Evolutionary conservation across 2,329 filamentous ascomycete genomes (phyloP).

Genomic region (Cephalotrichum gorgonifer): DNA sequence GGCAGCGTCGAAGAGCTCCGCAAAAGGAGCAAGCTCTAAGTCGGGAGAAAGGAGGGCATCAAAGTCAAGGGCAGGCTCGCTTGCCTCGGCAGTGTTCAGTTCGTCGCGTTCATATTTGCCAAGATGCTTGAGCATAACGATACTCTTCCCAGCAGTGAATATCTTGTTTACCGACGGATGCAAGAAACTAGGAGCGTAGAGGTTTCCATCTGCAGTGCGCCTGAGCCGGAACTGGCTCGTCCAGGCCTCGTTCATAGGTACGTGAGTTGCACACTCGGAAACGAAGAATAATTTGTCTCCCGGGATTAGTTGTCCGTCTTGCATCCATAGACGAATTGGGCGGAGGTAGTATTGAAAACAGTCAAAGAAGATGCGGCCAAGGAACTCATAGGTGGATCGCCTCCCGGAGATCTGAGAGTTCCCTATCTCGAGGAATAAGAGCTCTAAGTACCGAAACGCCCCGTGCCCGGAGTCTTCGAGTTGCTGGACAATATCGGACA

Average conservation of each 20-base stretch:
- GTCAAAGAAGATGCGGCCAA: slow-evolving; percentile 64
- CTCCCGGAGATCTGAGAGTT: slow-evolving; percentile 61
- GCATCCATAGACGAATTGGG: slow-evolving; percentile 77
- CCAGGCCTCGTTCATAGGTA: slow-evolving; percentile 62
- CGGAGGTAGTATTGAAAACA: slow-evolving; percentile 76
- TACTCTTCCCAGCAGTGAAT: slow-evolving; percentile 80
- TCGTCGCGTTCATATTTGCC: slow-evolving; percentile 35
- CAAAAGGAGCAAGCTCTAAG: slow-evolving; percentile 52
- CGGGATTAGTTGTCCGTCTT: slow-evolving; percentile 57
- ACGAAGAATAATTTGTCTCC: slow-evolving; percentile 70
- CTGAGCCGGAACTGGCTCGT: slow-evolving; percentile 61
- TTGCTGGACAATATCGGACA: slow-evolving; percentile 52
- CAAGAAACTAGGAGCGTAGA: slow-evolving; percentile 68
- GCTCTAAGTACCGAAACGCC: slow-evolving; percentile 67
- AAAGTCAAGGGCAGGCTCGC: slow-evolving; percentile 43
- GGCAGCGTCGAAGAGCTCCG: slow-evolving; percentile 60
- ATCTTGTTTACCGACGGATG: slow-evolving; percentile 59
- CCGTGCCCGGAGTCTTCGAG: slow-evolving; percentile 38
- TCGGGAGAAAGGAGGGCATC: slow-evolving; percentile 40
- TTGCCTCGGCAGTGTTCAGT: slow-evolving; percentile 9
- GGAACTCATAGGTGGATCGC: slow-evolving; percentile 45
- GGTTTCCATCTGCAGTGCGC: slow-evolving; percentile 42
- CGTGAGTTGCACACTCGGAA: slow-evolving; percentile 41
- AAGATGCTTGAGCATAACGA: slow-evolving; percentile 70
- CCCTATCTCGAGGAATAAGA: slow-evolving; percentile 62